Evolutionary conservation across 2,329 filamentous ascomycete species (phyloP), one percentile per base, ranked within the genome.

Genomic region (Pyricularia pennisetigena): DNA sequence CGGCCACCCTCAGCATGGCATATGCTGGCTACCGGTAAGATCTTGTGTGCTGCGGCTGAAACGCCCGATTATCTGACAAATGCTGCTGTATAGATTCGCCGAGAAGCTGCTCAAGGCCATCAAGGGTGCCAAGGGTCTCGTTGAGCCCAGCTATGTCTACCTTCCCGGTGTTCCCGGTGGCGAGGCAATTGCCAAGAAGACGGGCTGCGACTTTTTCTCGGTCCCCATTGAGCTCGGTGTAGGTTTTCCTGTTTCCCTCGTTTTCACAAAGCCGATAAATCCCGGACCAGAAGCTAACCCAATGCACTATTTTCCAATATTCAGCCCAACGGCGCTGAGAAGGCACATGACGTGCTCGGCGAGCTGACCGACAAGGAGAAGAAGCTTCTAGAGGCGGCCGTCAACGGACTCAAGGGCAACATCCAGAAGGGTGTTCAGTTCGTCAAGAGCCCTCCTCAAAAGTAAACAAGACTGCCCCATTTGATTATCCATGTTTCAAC

Each of bases 1-100:
- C 93, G 74, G 94, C 94, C 79, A 98, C 94, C 72, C 91, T 98
- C 75, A 97, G 93, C 84, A 99, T 99, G 94, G 94, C 94, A 77
- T 94, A 97, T 88, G 94, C 94, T 74, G 94, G 94, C 80, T 86
- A 87, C 78, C 86, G 64, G 41, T 54, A 54, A 54, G 41, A 54
- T n/a, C 41, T 54, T n/a, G 41, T n/a, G 41, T 9, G 41, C 41
- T n/a, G 16, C 8, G 20, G 41, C 20, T 54, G 41, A n/a, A 54
- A n/a, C 8, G 41, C 41, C 20, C n/a, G 41, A 54, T 54, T 54
- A 54, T 54, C 41, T 54, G 41, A 54, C 41, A 54, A 8, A 20
- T 54, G 1, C 20, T n/a, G 41, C 20, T 20, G 8, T 61, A 69
- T n/a, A 93, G 93, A 75, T 98, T 98, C 77, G 92, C 95, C 74